Evolutionary conservation across 2,329 filamentous ascomycete genomes (phyloP).

Genomic region (Pochonia chlamydosporia): DNA sequence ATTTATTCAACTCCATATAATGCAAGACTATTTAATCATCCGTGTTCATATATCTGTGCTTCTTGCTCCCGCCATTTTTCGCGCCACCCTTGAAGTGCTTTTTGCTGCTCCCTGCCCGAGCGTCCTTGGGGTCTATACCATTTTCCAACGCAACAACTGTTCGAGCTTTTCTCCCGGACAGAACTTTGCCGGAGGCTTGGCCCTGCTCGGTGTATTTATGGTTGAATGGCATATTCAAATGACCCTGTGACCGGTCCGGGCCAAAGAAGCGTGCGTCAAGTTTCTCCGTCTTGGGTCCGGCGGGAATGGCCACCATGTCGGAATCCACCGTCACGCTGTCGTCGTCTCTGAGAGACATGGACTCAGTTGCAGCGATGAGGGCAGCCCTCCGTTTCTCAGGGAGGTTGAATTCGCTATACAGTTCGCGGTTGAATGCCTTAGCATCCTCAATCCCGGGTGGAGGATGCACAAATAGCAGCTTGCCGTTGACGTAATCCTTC

Average conservation of each 20-base stretch:
- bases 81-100: constrained; percentile 89
- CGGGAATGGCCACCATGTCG: constrained; percentile 45
- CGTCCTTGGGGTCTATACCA: constrained; percentile 75
- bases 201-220: constrained; percentile 86
- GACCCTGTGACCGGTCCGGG: constrained; percentile 55
- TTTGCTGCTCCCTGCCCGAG: constrained; percentile 63
- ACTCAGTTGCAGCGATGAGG: constrained; percentile 45
- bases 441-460: constrained; percentile 70
- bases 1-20: neutral
- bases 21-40: constrained; percentile 7
- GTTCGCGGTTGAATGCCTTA: constrained; percentile 76
- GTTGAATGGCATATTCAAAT: constrained; percentile 76
- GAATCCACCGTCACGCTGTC: constrained; percentile 26
- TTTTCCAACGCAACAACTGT: constrained; percentile 78
- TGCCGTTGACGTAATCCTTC: constrained; percentile 97
- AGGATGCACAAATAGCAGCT: constrained; percentile 85
- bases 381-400: constrained; percentile 73
- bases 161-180: constrained; percentile 78
- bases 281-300: constrained; percentile 67
- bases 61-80: constrained; percentile 52
- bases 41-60: constrained; percentile 6
- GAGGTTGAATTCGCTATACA: constrained; percentile 79
- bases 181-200: constrained; percentile 47
- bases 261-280: constrained; percentile 91
- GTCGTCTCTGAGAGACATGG: constrained; percentile 34